Percentiles rank a stretch among this genome's conserved stretches.
Conservation (phyloP, 805 yeast genomes). For the Ogataea polymorpha region DNA sequence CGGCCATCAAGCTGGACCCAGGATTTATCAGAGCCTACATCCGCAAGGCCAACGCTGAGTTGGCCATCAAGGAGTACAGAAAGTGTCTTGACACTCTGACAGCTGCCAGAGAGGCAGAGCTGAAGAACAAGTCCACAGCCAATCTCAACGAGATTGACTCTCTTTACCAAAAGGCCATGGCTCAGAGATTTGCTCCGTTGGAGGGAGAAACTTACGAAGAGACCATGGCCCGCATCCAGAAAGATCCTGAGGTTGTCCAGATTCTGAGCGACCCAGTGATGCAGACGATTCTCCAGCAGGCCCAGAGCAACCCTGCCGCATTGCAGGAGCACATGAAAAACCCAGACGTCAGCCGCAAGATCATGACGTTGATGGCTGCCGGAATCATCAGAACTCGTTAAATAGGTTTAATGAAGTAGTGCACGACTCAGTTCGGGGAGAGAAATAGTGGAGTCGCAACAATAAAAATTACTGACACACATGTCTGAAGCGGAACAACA, state of each 20-base stretch:
- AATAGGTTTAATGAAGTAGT: constrained; percentile 9
- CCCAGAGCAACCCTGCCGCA: constrained; percentile 93
- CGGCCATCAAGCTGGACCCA: constrained; percentile 87
- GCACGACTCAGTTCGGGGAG: constrained; percentile 1
- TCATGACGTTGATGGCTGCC: constrained; percentile 87
- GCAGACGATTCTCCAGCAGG: constrained; percentile 93
- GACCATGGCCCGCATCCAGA: constrained; percentile 83
- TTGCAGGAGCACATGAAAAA: constrained; percentile 96
- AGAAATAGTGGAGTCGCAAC: constrained; percentile 9
- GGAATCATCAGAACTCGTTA: constrained; percentile 92
- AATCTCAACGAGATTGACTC: constrained; percentile 73
- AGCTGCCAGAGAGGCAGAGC: constrained; percentile 73
- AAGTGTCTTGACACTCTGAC: constrained; percentile 79
- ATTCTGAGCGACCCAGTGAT: constrained; percentile 93
- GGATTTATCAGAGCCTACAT: constrained; percentile 90
- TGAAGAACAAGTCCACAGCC: constrained; percentile 55
- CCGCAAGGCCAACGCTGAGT: constrained; percentile 92
- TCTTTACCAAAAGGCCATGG: constrained; percentile 70
- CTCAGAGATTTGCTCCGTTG: constrained; percentile 74
- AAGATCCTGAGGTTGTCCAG: constrained; percentile 91
- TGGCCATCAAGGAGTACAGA: constrained; percentile 84
- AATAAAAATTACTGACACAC: constrained; percentile 7
- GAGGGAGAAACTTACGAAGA: constrained; percentile 93
- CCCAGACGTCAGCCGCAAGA: constrained; percentile 86
- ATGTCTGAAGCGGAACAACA: constrained; percentile 17